Base-by-base conservation (phyloP, 2,329 filamentous ascomycete genomes). In the Sordariomycetes sp. region DNA sequence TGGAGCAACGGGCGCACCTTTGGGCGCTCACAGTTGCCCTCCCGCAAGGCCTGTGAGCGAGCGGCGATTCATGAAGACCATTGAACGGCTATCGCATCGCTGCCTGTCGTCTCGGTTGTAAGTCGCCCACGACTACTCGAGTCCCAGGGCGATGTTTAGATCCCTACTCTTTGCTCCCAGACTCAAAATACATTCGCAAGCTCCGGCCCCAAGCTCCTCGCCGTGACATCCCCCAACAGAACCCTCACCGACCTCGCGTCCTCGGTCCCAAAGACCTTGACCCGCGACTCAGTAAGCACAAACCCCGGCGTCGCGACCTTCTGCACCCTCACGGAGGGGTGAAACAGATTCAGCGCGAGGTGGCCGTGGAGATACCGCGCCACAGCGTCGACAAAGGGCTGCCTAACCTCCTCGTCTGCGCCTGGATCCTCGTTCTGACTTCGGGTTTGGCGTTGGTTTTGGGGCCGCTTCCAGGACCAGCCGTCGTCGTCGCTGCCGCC, bases 221-320 rank as follows among this genome's bases (percentile, higher is more conserved):
- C 25, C 8, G 56, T 57, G 13, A 57, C 25, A 34, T 57, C 35
- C 20, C n/a, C 56, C 1, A 57, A 45, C 17, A 56, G 24, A 32
- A n/a, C 22, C 12, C 55, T 45, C 2, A 53, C 56, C 6, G 56
- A 34, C 56, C 52, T 28, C 24, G 52, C 51, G 20, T 53, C 56
- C 51, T 32, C 36, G 20, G 56, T 53, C 8, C 22, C 35, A 48
- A 74, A 72, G 15, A 81, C 65, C 65, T 82, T 82, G 22, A 82
- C 55, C 32, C 77, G 70, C 12, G 68, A 74, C 60, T 80, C 78
- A 0, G 76, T 76, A 12, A 82, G 66, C 42, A 77, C 75, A 58
- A 83, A 84, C 0, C 78, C 79, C 0, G 74, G 76, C 59, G 79
- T 82, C 0, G 77, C 78, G 32, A 83, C 71, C 60, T 79, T 78